A percentile compares a stretch with the other conserved stretches of the same genome.
Evolutionary conservation across 2,329 filamentous ascomycete genomes (phyloP).

Genomic region (Blastomyces emzantsi): DNA sequence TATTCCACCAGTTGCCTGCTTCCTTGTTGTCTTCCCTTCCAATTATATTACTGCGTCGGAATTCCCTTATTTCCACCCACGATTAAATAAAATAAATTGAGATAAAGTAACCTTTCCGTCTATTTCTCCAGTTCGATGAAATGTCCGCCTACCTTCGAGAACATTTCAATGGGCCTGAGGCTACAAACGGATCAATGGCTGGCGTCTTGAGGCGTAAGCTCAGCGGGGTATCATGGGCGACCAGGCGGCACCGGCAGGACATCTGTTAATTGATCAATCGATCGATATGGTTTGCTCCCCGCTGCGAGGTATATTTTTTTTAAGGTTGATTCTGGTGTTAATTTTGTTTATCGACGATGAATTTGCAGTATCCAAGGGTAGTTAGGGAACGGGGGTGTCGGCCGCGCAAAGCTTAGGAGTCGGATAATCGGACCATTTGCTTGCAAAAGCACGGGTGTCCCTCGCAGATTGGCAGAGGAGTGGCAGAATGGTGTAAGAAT

Average conservation of each 20-base stretch:
- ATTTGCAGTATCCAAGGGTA: background rate
- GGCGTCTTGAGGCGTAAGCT: background rate
- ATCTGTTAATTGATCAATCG: background rate
- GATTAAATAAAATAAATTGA: background rate
- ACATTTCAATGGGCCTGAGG: conserved; percentile 1
- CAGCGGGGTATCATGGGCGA: conserved; percentile 5
- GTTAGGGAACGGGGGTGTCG: background rate
- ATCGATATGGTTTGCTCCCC: background rate
- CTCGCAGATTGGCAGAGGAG: background rate
- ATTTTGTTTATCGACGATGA: background rate
- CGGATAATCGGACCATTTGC: conserved; percentile 2
- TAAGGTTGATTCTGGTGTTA: background rate
- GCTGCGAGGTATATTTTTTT: background rate
- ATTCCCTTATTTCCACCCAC: background rate
- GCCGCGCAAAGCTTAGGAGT: background rate
- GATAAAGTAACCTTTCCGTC: background rate
- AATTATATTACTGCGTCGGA: background rate
- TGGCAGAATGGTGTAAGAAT: background rate
- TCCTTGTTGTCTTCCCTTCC: background rate
- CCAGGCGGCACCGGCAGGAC: background rate
- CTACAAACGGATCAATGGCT: background rate
- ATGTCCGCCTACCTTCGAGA: background rate
- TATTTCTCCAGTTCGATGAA: background rate
- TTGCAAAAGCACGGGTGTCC: background rate
- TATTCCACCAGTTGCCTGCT: background rate